Base-by-base conservation (phyloP, 805 yeast species). In the Wickerhamiella shivajii region DNA sequence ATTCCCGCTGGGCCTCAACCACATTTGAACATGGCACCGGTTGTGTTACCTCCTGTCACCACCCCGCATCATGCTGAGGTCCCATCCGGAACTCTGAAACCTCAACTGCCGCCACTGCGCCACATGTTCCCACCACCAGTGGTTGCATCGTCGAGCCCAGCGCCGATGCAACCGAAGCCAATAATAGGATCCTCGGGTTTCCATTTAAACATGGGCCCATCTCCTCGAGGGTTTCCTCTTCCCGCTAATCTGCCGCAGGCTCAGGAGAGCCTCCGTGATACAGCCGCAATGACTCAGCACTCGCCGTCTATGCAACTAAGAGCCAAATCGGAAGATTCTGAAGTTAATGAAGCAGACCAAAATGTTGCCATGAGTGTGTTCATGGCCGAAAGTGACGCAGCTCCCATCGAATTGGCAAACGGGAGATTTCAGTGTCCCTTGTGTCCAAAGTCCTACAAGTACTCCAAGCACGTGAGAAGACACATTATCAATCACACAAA, bases 391-490 rank as follows among this genome's bases (percentile, higher is more conserved):
- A 18, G 30, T 9, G 29, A 31, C 24, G 27, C 30, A 5, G 24
- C 24, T 13, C 45, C 45, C 3, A 23, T 36, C 5, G 21, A 17
- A 12, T 28, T 37, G 14, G 26, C 29, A 6, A 32, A 37, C 21
- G 44, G 43, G 3, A 37, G 46, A 7, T 41, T 16, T 20, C 35
- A 33, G 34, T 43, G 46, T 18, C 43, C 46, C 11, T 24, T 31
- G 22, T 43, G 46, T 18, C 33, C 37, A 11, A 33, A 34, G 15
- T 34, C 37, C 18, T 43, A 38, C 43, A 43, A 43, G 34, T 35
- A 43, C 18, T 38, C 43, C 10, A 43, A 41, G 34, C 46, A 40
- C 17, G 46, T 43, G 6, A 39, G 43, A 13, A 23, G 46, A 12
- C 46, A 43, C 30, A 41, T 36, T 13, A 31, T 40, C 24, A 41